Evolutionary conservation across 1,284 basidiomycete species (phyloP), one percentile per base, ranked within the genome.

Genomic region (Ceratobasidium papillatum): DNA sequence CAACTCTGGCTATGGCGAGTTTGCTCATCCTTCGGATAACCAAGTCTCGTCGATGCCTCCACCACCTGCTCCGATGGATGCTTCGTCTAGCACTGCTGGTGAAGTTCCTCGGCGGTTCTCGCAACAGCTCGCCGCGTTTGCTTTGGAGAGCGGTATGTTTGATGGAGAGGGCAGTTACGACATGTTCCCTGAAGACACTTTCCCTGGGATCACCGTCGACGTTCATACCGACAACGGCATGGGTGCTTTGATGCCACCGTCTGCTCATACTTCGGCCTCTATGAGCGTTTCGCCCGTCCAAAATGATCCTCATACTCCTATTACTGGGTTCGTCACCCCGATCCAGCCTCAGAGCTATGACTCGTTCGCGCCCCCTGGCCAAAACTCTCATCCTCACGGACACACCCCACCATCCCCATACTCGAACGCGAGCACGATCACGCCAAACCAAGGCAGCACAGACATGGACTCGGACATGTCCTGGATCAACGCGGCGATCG

Each of bases 401-500:
- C 63, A 52, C 38, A 25, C 65, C 4, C 68, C 68, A 30, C 56
- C 56, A 8, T 59, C 68, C 56, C 68, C 68, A 3, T 72, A 72
- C 45, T 61, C 68, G 43, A 27, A 27, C 22, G 43, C 68, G 4
- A 69, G 66, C 30, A 69, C 66, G 11, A 30, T 69, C 9, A 72
- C 56, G 1, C 68, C 68, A 19, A 27, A 8, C 12, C 54, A 58
- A 11, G 22, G 7, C 25, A 58, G 34, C 30, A 25, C 54, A 27
- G 68, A 72, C 19, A 27, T 38, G 5, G 68, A 72, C 27, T 72
- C 68, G 38, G 68, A 72, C 43, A 72, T 72, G 68, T 59, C 68
- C 0, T 72, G 68, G 68, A 30, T 72, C 27, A 59, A 72, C 27
- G 68, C 54, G 30, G 68, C 68, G 3, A 56, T 72, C 8, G 68